Evolutionary conservation across 768 basidiomycete species (phyloP).

Genomic region (Termitomyces sp.): DNA sequence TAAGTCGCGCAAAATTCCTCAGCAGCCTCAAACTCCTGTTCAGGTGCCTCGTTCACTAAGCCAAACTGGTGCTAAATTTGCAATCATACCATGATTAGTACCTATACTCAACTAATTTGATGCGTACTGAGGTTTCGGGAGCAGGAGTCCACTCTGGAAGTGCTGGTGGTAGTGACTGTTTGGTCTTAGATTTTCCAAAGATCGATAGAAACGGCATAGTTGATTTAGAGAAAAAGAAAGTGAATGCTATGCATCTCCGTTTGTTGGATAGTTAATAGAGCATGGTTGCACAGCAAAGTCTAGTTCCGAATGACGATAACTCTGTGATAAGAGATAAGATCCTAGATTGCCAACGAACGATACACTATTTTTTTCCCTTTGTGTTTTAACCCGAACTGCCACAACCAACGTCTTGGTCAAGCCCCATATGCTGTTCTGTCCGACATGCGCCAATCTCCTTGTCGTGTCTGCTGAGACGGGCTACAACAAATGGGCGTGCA

Average conservation of each 20-base stretch:
- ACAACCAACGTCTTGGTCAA: neutral
- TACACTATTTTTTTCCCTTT: neutral
- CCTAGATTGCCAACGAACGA: neutral
- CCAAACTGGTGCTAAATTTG: conserved; percentile 37
- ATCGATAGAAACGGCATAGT: conserved; percentile 10
- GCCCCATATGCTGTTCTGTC: conserved; percentile 80
- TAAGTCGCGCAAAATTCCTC: conserved; percentile 41
- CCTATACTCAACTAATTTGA: neutral
- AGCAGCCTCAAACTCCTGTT: conserved; percentile 47
- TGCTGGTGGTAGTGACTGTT: conserved; percentile 28
- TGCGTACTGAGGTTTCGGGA: conserved; percentile 39
- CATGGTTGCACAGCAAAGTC: neutral
- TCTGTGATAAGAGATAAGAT: conserved; percentile 14
- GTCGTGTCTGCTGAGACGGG: conserved; percentile 72
- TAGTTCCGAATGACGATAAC: neutral
- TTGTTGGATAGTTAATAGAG: too few relatives aligned
- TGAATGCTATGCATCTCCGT: too few relatives aligned
- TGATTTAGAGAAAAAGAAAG: neutral
- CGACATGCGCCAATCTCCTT: conserved; percentile 87
- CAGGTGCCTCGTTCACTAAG: conserved; percentile 48
- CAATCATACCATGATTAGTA: neutral
- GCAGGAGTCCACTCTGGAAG: conserved; percentile 60
- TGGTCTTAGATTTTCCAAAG: conserved; percentile 3
- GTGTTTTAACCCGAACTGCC: neutral
- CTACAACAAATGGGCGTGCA: conserved; percentile 90